Percentiles rank a stretch among this genome's conserved stretches.
phyloP scores from a whole-genome alignment of 352 stramenopile genomes.

The Phytopythium boreale region DNA sequence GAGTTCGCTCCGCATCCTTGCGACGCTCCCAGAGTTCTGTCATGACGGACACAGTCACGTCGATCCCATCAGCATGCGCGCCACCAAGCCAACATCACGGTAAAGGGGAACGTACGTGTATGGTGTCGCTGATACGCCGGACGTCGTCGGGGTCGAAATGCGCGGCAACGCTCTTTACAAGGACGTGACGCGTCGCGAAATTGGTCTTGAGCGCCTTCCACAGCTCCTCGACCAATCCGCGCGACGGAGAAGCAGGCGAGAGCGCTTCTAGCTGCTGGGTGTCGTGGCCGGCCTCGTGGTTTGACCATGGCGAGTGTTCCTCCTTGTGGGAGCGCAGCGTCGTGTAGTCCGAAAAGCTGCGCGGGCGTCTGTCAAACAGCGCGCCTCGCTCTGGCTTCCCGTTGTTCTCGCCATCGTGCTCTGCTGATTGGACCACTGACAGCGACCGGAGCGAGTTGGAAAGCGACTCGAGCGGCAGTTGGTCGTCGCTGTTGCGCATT shows the following conservation, averaged over 20 bases:
- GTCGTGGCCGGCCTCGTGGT: constrained; percentile 2
- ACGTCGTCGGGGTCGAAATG: constrained; percentile 36
- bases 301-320: constrained; percentile 15
- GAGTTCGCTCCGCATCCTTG: constrained; percentile 45
- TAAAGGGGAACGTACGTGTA: constrained; percentile 43
- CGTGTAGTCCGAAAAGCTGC: constrained; percentile 74
- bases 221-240: constrained; percentile 29
- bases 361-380: constrained; percentile 17
- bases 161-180: constrained; percentile 40
- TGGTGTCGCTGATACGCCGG: constrained; percentile 38
- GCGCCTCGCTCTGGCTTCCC: background rate
- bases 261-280: background rate
- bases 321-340: constrained; percentile 23
- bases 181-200: constrained; percentile 62
- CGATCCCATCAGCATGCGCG: background rate
- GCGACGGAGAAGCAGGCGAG: background rate
- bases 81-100: background rate
- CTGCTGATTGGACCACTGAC: constrained; percentile 20
- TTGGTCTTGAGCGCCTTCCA: constrained; percentile 50
- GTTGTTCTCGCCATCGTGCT: background rate
- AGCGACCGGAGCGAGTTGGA: constrained; percentile 50
- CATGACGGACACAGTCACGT: background rate
- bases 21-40: constrained; percentile 65
- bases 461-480: constrained; percentile 31
- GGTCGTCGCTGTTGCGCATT: constrained; percentile 15